phyloP scores from a whole-genome alignment of 805 yeast species.

The Teunomyces aglyptinius region DNA sequence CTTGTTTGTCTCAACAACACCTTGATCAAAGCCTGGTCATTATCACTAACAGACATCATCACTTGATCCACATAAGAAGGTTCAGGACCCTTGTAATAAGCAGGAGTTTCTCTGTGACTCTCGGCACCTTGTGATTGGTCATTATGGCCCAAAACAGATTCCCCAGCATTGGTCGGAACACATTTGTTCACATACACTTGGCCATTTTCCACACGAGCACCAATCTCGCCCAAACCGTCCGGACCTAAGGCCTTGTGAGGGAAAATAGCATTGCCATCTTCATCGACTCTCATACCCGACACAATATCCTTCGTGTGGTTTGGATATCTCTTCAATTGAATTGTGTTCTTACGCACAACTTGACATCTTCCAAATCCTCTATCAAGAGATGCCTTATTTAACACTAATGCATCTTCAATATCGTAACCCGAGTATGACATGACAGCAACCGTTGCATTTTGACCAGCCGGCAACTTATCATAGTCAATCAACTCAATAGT shows the following conservation, averaged over 20 bases:
- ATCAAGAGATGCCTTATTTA: conserved; percentile 90
- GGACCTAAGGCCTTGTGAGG: conserved; percentile 87
- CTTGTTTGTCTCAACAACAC: conserved; percentile 92
- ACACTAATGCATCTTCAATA: conserved; percentile 96
- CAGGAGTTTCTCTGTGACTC: conserved; percentile 84
- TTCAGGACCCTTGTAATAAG: conserved; percentile 90
- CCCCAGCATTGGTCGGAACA: conserved; percentile 84
- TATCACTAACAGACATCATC: conserved; percentile 93
- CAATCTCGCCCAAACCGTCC: conserved; percentile 97
- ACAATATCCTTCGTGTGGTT: conserved; percentile 91
- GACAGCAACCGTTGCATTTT: conserved; percentile 97
- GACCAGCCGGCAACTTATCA: conserved; percentile 97
- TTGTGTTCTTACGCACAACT: conserved; percentile 87
- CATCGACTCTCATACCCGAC: conserved; percentile 87
- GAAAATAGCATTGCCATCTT: conserved; percentile 74
- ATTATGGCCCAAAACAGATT: conserved; percentile 48
- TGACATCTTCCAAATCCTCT: conserved; percentile 98
- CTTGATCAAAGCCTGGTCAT: conserved; percentile 91
- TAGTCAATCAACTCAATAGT: conserved; percentile 94
- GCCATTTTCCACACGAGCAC: conserved; percentile 84
- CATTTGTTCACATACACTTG: conserved; percentile 92
- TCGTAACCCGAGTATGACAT: conserved; percentile 99
- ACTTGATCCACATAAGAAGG: conserved; percentile 95
- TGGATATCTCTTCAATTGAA: conserved; percentile 85
- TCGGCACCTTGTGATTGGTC: conserved; percentile 43